Conservation (phyloP, 1,284 basidiomycete species). For the Wallemia mellicola region DNA sequence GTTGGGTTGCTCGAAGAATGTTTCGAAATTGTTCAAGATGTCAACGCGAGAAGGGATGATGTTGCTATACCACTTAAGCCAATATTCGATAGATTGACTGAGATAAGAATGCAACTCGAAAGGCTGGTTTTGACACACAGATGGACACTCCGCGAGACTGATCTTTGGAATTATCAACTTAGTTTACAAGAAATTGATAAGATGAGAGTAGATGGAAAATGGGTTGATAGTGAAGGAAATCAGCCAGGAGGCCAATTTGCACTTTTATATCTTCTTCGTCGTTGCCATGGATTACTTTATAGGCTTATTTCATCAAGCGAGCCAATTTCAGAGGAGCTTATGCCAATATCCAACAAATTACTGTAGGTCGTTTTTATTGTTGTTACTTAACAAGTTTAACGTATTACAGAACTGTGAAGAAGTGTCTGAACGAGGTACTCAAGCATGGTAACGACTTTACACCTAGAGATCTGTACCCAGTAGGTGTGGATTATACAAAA, state of each 20-base stretch:
- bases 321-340: conserved; percentile 83
- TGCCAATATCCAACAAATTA: conserved; percentile 44
- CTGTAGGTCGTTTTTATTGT: too few species aligned
- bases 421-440: conserved; percentile 83
- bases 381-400: too few species aligned
- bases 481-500: conserved; percentile 17
- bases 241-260: conserved; percentile 69
- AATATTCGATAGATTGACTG: conserved; percentile 70
- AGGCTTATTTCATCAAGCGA: conserved; percentile 82
- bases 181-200: conserved; percentile 88
- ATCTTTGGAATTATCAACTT: conserved; percentile 75
- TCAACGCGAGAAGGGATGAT: conserved; percentile 72
- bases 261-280: conserved; percentile 60
- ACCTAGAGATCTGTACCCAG: conserved; percentile 83
- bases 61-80: conserved; percentile 66
- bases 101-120: conserved; percentile 63
- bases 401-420: conserved; percentile 79
- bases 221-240: conserved; percentile 76
- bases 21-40: conserved; percentile 88
- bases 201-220: conserved; percentile 88
- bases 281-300: conserved; percentile 92
- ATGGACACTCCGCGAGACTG: conserved; percentile 90
- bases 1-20: conserved; percentile 73
- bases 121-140: conserved; percentile 74
- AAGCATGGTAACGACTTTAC: conserved; percentile 90